Percentiles rank a stretch among this genome's conserved stretches.
Evolutionary conservation across 306 rosid genomes (phyloP).

Genomic region (Echinosophora koreensis): DNA sequence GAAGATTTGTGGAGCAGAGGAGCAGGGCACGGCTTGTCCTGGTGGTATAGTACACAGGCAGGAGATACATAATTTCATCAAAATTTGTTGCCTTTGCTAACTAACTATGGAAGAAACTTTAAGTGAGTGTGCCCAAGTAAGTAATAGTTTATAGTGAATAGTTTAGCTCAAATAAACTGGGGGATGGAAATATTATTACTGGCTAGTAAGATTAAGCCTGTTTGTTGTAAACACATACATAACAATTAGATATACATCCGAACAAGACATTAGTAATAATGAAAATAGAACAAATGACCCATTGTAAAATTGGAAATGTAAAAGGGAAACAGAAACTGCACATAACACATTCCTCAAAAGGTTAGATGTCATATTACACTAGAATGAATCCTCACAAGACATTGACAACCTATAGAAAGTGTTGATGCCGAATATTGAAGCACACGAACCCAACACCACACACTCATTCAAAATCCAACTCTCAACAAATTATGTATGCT

Average conservation of each 20-base stretch:
- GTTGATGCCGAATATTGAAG: not conserved
- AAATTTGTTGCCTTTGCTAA: conserved; percentile 32
- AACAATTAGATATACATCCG: not conserved
- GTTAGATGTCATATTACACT: conserved; percentile 9
- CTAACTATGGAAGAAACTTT: too few relatives aligned
- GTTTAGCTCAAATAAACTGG: not conserved
- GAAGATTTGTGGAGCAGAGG: conserved; percentile 7
- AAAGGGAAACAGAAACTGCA: not conserved
- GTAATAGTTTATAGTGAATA: not conserved
- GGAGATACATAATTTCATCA: not conserved
- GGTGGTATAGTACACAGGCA: conserved; percentile 5
- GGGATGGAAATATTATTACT: not conserved
- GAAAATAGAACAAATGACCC: conserved; percentile 13
- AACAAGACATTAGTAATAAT: not conserved
- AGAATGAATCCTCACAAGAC: conserved; percentile 32
- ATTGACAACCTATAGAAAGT: not conserved
- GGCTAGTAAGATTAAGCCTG: not conserved
- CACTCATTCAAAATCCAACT: not conserved
- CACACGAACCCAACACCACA: conserved; percentile 38
- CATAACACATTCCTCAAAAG: conserved; percentile 30
- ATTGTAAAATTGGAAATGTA: conserved; percentile 29
- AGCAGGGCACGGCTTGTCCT: not conserved
- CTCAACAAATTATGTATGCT: too few relatives aligned
- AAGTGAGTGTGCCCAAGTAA: too few relatives aligned
- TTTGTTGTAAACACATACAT: not conserved